Percentiles rank a stretch among this genome's conserved stretches.
Conservation (phyloP, 2,329 filamentous ascomycete species). For the Arthrobotrys iridis region DNA sequence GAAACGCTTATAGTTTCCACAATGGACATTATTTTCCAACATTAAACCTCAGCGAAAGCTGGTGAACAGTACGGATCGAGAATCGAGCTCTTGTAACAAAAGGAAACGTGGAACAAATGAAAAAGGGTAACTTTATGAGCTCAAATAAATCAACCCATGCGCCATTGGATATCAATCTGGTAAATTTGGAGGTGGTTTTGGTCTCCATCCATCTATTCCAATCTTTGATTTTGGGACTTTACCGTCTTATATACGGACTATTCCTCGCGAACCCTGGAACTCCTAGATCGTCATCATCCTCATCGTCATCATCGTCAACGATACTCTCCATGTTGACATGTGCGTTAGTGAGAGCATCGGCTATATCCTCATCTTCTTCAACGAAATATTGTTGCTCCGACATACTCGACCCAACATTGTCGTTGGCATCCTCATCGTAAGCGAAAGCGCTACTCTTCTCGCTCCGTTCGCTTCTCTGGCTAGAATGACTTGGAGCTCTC, state of each 20-base stretch:
- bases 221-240: background rate
- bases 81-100: constrained; percentile 37
- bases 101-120: constrained; percentile 21
- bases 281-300: constrained; percentile 55
- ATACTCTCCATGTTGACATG: constrained; percentile 54
- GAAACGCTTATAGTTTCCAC: background rate
- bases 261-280: constrained; percentile 46
- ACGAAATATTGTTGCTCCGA: constrained; percentile 55
- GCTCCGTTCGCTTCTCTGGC: constrained; percentile 36
- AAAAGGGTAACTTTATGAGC: background rate
- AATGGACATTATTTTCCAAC: background rate
- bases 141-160: background rate
- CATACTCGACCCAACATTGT: constrained; percentile 19
- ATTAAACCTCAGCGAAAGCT: background rate
- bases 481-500: constrained; percentile 34
- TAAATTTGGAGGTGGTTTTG: no score
- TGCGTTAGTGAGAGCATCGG: constrained; percentile 29
- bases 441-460: constrained; percentile 44
- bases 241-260: constrained; percentile 44
- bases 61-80: background rate
- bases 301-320: constrained; percentile 55
- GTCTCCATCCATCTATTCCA: no score
- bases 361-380: constrained; percentile 54
- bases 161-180: background rate
- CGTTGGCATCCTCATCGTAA: constrained; percentile 46